Base-by-base conservation (phyloP, 1,284 basidiomycete genomes). In the Boletus putidus region DNA sequence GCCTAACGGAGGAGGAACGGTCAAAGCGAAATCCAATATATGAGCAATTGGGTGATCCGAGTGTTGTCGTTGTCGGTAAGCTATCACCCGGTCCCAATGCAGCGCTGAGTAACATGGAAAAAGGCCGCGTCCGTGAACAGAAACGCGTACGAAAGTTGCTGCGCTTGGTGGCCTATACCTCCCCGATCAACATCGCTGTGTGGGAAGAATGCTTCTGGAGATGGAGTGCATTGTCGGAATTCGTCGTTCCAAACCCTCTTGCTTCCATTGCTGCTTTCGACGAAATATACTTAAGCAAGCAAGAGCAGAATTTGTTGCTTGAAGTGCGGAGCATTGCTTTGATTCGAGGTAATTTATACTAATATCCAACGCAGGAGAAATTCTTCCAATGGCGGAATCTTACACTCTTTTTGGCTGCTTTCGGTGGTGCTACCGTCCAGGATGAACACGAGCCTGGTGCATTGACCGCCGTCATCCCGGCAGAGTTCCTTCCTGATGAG, bases 301-400 rank as follows among this genome's bases (percentile, higher is more conserved):
- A 74, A 52, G 74, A 73, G 29, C 71, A 74, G 56, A 67, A 68
- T 14, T 68, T 82, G 52, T 67, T 76, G 10, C 57, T 69, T 15
- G 80, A 83, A 67, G 81, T 83, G 63, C 40, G 63, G 35, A 57
- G 20, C 16, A 23, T 49, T 51, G 14, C 29, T 39, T 51, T 53
- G n/a, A 27, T 45, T 49, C 11, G 6, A 25, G 20, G n/a, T 33
- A 12, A 48, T 23, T 42, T 27, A 25, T 59, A 61, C 58, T 64
- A 27, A 70, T 46, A 42, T 54, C 46, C 46, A 61, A 50, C 60
- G 14, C 66, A 92, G 87, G 91, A 94, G 21, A 82, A 87, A 61
- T 84, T 87, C 44, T 83, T 82, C 43, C 86, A 94, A 65, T 97
- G 94, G 94, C 89, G 94, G 69, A 94, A 96, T 71, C 78, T 94